Conservation (phyloP, 1,139 yeast species). For the Diutina rugosa region DNA sequence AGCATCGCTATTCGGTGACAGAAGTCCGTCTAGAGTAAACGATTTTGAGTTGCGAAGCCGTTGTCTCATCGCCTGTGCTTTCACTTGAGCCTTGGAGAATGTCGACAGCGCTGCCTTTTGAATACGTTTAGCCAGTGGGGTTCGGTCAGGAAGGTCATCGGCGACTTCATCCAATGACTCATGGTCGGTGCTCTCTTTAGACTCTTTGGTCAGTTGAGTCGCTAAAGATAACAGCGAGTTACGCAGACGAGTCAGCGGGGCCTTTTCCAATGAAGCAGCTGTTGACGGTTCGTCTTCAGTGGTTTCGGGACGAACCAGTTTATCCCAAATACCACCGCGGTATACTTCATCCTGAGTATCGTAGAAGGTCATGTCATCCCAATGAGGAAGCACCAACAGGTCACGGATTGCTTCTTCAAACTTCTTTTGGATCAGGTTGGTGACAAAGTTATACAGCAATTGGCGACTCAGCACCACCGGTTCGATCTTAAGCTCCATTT, state of each 20-base stretch:
- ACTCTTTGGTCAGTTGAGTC: not conserved
- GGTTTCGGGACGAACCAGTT: not conserved
- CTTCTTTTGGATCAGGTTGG: conserved; percentile 66
- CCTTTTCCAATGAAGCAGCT: not conserved
- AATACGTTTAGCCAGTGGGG: not conserved
- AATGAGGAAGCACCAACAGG: conserved; percentile 68
- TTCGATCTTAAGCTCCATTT: conserved; percentile 60
- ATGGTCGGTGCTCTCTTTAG: not conserved
- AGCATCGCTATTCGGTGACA: not conserved
- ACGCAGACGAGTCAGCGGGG: not conserved
- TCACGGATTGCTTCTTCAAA: conserved; percentile 72
- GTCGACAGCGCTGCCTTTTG: not conserved
- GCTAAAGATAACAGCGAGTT: not conserved
- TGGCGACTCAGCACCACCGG: conserved; percentile 83
- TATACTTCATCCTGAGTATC: conserved; percentile 54
- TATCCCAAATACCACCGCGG: conserved; percentile 90
- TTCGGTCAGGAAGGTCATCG: not conserved
- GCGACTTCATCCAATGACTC: not conserved
- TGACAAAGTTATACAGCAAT: conserved; percentile 63
- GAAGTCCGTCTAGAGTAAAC: not conserved
- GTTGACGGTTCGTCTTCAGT: not conserved
- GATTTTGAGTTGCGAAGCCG: conserved; percentile 1
- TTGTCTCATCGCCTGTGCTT: not conserved
- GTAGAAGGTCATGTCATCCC: conserved; percentile 78
- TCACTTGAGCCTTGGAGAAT: not conserved